Evolutionary conservation across 139 green algal genomes (phyloP).

Genomic region (Deuterostichococcus epilithicus): DNA sequence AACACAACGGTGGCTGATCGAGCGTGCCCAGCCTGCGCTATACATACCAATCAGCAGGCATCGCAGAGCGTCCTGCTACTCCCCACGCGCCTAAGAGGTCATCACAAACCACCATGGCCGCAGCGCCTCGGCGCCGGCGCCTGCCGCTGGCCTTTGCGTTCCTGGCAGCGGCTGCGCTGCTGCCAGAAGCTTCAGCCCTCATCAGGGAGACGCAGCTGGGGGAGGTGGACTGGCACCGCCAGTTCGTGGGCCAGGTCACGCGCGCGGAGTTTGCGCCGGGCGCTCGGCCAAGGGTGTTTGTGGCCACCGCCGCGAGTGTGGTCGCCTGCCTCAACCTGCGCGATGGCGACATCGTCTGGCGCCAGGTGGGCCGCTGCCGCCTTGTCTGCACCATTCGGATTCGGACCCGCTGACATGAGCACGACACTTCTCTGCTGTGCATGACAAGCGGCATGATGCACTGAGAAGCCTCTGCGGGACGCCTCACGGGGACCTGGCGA

Average conservation of each 20-base stretch:
- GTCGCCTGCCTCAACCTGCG: constrained; percentile 51
- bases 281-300: constrained; percentile 32
- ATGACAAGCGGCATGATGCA: not conserved
- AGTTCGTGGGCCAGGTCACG: constrained; percentile 52
- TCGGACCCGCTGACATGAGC: not conserved
- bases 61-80: too few relatives aligned
- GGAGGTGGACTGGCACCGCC: constrained; percentile 67
- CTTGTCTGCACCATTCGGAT: too few relatives aligned
- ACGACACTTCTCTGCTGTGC: constrained; percentile 1
- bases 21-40: too few relatives aligned
- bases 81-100: too few relatives aligned
- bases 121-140: not conserved
- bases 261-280: constrained; percentile 28
- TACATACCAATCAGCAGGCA: too few relatives aligned
- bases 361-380: constrained; percentile 31
- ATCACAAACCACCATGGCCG: too few relatives aligned
- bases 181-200: too few relatives aligned
- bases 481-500: not conserved
- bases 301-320: constrained; percentile 42
- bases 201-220: constrained; percentile 69
- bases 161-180: constrained; percentile 4
- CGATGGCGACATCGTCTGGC: constrained; percentile 62
- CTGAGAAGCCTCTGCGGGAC: not conserved
- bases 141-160: not conserved
- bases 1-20: too few relatives aligned